These are phyloP conservation scores for Cardamine occulta DNA, from an alignment of 345 rosid genomes.

Conservation along the genomic window DNA sequence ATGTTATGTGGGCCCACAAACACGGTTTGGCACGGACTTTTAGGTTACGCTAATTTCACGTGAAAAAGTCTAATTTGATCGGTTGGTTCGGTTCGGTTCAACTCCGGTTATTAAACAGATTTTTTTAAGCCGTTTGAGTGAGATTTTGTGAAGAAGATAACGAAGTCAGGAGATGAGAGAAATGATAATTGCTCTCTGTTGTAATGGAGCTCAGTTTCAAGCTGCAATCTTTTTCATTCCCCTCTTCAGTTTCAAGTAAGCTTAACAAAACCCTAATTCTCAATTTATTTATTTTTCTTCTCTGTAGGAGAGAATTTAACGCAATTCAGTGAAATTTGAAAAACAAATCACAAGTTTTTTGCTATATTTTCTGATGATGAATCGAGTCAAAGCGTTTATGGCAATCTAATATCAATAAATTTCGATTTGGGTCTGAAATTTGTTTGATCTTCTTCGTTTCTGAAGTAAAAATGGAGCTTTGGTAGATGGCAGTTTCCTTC, in stretches of 20 bases:
- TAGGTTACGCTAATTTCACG: constrained; percentile 20
- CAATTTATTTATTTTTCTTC: not conserved
- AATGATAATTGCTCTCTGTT: constrained; percentile 9
- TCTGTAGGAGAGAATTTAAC: not conserved
- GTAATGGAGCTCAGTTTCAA: constrained; percentile 44
- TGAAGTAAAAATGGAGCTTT: not conserved
- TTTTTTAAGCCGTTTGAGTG: constrained; percentile 24
- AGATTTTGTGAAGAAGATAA: not conserved
- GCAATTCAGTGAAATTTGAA: not conserved
- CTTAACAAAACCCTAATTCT: constrained; percentile 19
- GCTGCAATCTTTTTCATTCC: constrained; percentile 34
- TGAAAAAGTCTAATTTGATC: constrained; percentile 24
- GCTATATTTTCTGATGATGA: not conserved
- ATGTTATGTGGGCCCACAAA: constrained; percentile 18
- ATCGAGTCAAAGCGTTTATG: not conserved
- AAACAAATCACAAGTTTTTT: no score
- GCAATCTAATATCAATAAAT: not conserved
- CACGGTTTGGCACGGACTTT: constrained; percentile 39
- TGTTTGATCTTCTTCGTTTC: not conserved
- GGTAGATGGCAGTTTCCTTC: not conserved
- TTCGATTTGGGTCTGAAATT: not conserved
- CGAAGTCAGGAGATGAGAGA: constrained; percentile 10
- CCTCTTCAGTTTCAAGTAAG: constrained; percentile 37
- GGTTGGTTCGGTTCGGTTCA: not conserved
- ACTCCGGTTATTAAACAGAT: not conserved